Conservation (phyloP, 768 basidiomycete genomes). For the Psilocybe cyanescens region DNA sequence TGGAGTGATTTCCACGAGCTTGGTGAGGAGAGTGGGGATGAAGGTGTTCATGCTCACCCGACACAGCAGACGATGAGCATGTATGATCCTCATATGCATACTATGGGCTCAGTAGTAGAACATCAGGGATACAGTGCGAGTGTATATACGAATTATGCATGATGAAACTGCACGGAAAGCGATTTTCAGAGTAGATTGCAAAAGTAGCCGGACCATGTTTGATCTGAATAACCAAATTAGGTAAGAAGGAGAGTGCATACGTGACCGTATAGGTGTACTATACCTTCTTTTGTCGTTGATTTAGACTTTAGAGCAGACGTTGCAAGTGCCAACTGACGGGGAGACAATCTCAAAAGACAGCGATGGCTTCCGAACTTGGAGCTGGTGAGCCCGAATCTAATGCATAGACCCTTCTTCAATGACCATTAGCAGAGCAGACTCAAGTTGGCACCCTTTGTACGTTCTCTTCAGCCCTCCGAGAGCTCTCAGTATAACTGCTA, state of each 20-base stretch:
- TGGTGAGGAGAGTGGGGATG: conserved; percentile 61
- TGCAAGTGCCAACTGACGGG: background rate
- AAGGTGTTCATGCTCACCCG: conserved; percentile 16
- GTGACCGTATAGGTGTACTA: too few species aligned
- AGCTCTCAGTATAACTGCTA: conserved; percentile 2
- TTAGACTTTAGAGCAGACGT: background rate
- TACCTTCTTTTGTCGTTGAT: background rate
- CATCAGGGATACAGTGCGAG: conserved; percentile 23
- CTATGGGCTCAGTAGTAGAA: conserved; percentile 18
- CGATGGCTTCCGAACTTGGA: conserved; percentile 17
- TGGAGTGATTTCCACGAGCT: conserved; percentile 52
- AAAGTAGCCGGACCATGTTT: background rate
- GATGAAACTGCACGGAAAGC: conserved; percentile 18
- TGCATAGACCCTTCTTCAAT: background rate
- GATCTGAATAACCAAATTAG: conserved; percentile 8
- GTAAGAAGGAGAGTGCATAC: conserved; percentile 13
- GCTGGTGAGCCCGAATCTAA: conserved; percentile 10
- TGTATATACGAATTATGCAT: conserved; percentile 39
- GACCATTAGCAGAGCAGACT: conserved; percentile 19
- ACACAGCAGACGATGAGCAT: conserved; percentile 4
- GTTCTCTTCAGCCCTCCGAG: conserved; percentile 15
- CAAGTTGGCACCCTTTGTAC: conserved; percentile 36
- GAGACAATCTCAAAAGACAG: background rate
- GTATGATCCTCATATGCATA: conserved; percentile 21
- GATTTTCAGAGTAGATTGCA: background rate